A percentile compares a stretch with the other conserved stretches of the same genome.
phyloP scores from a whole-genome alignment of 768 basidiomycete genomes.

The Tubosaeta sp. region DNA sequence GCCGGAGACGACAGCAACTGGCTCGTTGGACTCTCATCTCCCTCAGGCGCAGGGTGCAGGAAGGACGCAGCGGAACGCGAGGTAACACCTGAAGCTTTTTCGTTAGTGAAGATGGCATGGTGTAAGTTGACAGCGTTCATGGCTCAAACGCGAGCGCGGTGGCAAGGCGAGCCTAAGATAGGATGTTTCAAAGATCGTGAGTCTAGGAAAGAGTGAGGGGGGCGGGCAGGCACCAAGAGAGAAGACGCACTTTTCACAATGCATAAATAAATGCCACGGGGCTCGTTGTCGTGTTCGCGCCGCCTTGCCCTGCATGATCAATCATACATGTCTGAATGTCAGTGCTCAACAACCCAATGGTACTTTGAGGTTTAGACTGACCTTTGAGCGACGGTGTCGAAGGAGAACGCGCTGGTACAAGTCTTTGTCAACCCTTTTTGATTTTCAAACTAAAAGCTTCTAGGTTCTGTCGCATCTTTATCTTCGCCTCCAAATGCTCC shows the following conservation, averaged over 20 bases:
- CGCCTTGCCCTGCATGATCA: constrained; percentile 5
- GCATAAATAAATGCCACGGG: constrained; percentile 11
- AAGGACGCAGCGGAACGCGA: constrained; percentile 20
- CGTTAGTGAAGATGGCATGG: constrained; percentile 45
- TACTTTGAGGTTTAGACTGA: constrained; percentile 2
- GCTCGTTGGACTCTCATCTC: constrained; percentile 13
- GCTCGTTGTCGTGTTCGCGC: constrained; percentile 4
- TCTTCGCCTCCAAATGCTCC: constrained; percentile 9
- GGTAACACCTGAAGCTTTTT: constrained; percentile 16
- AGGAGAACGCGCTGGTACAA: background rate
- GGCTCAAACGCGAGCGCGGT: constrained; percentile 13
- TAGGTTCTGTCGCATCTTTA: constrained; percentile 12
- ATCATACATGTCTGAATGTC: constrained; percentile 6
- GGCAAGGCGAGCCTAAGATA: constrained; percentile 7
- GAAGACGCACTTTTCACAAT: constrained; percentile 11
- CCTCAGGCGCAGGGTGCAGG: constrained; percentile 13
- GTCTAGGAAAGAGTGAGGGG: constrained; percentile 1
- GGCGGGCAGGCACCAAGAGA: constrained; percentile 7
- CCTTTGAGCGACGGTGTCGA: constrained; percentile 4
- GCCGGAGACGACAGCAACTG: constrained; percentile 22
- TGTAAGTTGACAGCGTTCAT: constrained; percentile 64
- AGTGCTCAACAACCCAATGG: background rate
- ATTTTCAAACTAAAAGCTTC: constrained; percentile 2
- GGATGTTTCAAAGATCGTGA: constrained; percentile 13
- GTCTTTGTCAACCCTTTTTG: constrained; percentile 15